Conservation (phyloP, 805 yeast genomes). For the Groenewaldozyma tartarivorans region DNA sequence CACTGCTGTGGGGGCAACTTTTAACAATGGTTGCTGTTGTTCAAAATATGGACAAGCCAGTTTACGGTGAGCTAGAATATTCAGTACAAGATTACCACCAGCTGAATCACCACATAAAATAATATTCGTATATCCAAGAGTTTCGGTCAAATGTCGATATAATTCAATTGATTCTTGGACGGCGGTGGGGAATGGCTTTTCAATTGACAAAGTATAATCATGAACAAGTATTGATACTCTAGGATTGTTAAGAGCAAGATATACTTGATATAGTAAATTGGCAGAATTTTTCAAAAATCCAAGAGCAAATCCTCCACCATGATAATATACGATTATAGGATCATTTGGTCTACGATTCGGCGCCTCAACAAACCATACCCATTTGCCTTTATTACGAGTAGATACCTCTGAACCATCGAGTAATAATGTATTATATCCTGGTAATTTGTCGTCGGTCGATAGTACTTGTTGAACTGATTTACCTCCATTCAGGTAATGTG, state of each 20-base stretch:
- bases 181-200: conserved; percentile 8
- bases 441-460: too few relatives aligned
- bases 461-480: too few relatives aligned
- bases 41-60: conserved; percentile 5
- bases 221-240: conserved; percentile 9
- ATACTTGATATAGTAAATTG: conserved; percentile 4
- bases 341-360: conserved; percentile 10
- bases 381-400: too few relatives aligned
- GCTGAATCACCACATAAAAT: conserved; percentile 13
- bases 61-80: conserved; percentile 6
- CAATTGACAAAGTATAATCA: conserved; percentile 11
- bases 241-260: conserved; percentile 5
- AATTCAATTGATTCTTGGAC: conserved; percentile 8
- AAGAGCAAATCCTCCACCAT: conserved; percentile 14
- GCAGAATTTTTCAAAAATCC: conserved; percentile 4
- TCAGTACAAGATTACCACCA: conserved; percentile 12
- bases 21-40: background rate
- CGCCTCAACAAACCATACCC: conserved; percentile 14
- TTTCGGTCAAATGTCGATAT: conserved; percentile 8
- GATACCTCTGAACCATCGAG: too few relatives aligned
- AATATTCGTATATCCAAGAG: conserved; percentile 9
- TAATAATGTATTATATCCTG: background rate
- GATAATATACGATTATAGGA: conserved; percentile 13
- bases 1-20: conserved; percentile 7
- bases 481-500: too few relatives aligned